Evolutionary conservation across 1,284 basidiomycete species (phyloP).

Genomic region (Rhodotorula mucilaginosa): DNA sequence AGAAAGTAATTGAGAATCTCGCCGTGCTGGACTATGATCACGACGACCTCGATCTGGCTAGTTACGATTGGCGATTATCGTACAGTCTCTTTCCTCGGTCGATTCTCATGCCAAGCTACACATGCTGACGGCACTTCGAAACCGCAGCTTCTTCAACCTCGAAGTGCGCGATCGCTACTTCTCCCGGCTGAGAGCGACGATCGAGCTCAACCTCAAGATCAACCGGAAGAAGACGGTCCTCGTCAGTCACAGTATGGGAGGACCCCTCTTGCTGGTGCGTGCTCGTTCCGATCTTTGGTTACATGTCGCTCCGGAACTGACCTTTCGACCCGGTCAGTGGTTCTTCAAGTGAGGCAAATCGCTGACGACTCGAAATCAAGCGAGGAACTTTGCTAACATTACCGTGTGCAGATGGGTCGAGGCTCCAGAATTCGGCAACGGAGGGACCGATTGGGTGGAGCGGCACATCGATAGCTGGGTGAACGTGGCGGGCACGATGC

Average conservation of each 20-base stretch:
- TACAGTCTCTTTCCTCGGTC: neutral
- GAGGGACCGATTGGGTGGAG: conserved; percentile 89
- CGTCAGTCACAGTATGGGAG: conserved; percentile 65
- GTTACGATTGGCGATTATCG: conserved; percentile 41
- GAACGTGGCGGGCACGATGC: conserved; percentile 81
- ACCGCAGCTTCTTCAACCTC: conserved; percentile 73
- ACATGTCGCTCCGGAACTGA: neutral
- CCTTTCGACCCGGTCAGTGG: conserved; percentile 5
- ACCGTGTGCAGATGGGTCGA: conserved; percentile 72
- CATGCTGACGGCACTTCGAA: neutral
- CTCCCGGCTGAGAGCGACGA: conserved; percentile 75
- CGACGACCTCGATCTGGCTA: conserved; percentile 67
- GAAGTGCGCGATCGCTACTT: conserved; percentile 94
- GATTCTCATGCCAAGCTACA: neutral
- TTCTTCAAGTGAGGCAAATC: conserved; percentile 55
- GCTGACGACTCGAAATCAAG: no score
- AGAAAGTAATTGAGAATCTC: conserved; percentile 43
- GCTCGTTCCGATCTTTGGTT: neutral
- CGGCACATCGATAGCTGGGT: conserved; percentile 57
- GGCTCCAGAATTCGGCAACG: conserved; percentile 70
- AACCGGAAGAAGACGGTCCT: conserved; percentile 81
- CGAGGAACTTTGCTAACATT: neutral
- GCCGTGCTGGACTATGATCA: conserved; percentile 80
- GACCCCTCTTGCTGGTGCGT: conserved; percentile 34
- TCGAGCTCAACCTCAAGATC: conserved; percentile 75